Percentiles rank a stretch among this genome's conserved stretches.
These are phyloP conservation scores for Radiomyces spectabilis DNA, from an alignment of 192 early-diverging fungal genomes.

Conservation along the genomic window DNA sequence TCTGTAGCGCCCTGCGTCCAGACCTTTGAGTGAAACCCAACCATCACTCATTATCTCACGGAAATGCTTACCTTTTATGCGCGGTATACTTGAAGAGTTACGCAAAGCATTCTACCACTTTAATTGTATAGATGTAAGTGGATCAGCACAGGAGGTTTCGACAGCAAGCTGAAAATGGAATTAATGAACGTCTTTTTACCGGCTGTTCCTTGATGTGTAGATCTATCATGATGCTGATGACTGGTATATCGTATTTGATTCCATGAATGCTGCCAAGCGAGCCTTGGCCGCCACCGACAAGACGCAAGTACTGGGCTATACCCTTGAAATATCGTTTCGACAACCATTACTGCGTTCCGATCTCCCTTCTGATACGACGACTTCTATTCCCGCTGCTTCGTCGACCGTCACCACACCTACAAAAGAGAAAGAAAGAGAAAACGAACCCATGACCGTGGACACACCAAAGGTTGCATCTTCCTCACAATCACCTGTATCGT, in stretches of 20 bases:
- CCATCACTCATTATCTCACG: constrained; percentile 38
- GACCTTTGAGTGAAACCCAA: neutral
- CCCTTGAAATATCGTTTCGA: constrained; percentile 22
- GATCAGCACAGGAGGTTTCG: neutral
- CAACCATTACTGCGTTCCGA: no score
- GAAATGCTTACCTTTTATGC: constrained; percentile 38
- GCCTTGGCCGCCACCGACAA: constrained; percentile 31
- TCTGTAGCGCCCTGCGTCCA: no score
- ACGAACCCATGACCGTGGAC: neutral
- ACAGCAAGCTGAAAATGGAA: no score
- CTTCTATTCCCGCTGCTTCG: neutral
- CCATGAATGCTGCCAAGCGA: constrained; percentile 29
- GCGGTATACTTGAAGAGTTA: constrained; percentile 39
- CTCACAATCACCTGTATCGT: no score
- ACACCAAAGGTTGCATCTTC: constrained; percentile 22
- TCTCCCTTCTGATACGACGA: neutral
- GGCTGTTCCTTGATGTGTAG: constrained; percentile 10
- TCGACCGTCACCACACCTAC: neutral
- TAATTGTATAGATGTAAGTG: constrained; percentile 35
- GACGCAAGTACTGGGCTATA: constrained; percentile 33
- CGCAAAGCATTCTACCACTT: constrained; percentile 38
- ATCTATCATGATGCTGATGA: constrained; percentile 46
- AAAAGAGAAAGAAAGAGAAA: neutral
- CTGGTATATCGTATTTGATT: constrained; percentile 45
- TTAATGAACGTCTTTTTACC: no score